Evolutionary conservation across 2,329 filamentous ascomycete species (phyloP).

Genomic region (Hypomyces perniciosus): DNA sequence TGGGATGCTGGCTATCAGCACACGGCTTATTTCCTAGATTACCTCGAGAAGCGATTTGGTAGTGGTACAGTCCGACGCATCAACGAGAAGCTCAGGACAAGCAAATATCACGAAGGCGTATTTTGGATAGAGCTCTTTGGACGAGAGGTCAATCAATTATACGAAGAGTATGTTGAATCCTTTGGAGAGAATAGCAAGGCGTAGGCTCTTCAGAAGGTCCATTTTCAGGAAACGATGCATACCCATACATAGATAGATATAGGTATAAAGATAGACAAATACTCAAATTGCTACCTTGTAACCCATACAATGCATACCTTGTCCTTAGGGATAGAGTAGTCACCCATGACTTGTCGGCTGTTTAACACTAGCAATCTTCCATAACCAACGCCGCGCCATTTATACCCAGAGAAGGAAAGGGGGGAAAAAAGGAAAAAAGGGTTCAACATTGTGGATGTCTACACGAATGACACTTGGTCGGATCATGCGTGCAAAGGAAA

Average conservation of each 20-base stretch:
- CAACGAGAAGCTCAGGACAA: slow-evolving; percentile 60
- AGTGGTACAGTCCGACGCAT: slow-evolving; percentile 54
- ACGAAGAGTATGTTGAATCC: slow-evolving; percentile 60
- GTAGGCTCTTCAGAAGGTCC: no score
- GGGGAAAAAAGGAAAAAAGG: not conserved
- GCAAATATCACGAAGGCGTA: slow-evolving; percentile 55
- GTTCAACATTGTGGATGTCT: not conserved
- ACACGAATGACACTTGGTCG: not conserved
- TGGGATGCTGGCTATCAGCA: slow-evolving; percentile 90
- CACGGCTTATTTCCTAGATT: slow-evolving; percentile 87
- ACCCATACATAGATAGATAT: not conserved
- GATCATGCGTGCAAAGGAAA: slow-evolving; percentile 16
- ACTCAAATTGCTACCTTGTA: not conserved
- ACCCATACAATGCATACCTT: not conserved
- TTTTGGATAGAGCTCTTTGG: slow-evolving; percentile 69
- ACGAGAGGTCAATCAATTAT: slow-evolving; percentile 60
- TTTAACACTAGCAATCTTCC: not conserved
- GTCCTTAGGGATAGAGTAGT: not conserved
- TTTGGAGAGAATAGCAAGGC: slow-evolving; percentile 11
- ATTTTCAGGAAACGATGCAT: not conserved
- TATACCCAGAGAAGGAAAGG: slow-evolving; percentile 1
- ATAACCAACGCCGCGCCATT: slow-evolving; percentile 11
- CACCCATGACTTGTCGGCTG: not conserved
- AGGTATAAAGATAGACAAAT: not conserved
- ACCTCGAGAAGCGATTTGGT: slow-evolving; percentile 65